Evolutionary conservation across 345 rosid species (phyloP), one percentile per base, ranked within the genome.

Genomic region (Brassica juncea): DNA sequence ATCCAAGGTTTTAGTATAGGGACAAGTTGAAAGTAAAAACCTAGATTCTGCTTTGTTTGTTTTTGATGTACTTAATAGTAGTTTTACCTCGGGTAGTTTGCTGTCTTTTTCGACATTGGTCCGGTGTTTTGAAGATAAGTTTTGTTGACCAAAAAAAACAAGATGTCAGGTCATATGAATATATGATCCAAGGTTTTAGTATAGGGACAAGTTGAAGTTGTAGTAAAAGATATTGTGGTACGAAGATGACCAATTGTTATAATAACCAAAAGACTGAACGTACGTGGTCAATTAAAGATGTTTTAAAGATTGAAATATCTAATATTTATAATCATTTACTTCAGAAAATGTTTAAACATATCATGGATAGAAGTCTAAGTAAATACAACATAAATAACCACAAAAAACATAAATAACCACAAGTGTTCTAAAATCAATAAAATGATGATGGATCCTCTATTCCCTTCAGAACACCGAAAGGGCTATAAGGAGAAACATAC

Each of bases 351-450:
- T 9, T 70, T 70, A 31, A 42, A 65, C 8, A 68, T 68, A 47
- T 8, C 8, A 49, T 21, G 3, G 47, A 42, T 47, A 2, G 1
- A 59, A 58, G 23, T 34, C 31, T 64, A 19, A 19, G 19, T 11
- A 52, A 63, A 66, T 11, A 70, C 63, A 77, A 42, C 47, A 9
- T 5, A 16, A 19, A 19, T 19, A 19, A 19, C 19, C 19, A 19
- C 19, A 19, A 19, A 19, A 19, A 19, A 19, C 19, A 19, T 19
- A 19, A 19, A 32, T 14, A 23, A 72, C 35, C 25, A 37, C 25
- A 58, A 23, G 8, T 8, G n/a, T 60, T 10, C 12, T 19, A 9
- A 60, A 80, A 61, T 74, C 71, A 74, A 68, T 80, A 62, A 69
- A 68, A 74, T 28, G 75, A 68, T 4, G 14, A 16, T 54, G 71